phyloP scores from a whole-genome alignment of 192 early-diverging fungal genomes.

The Coemansia sp. region DNA sequence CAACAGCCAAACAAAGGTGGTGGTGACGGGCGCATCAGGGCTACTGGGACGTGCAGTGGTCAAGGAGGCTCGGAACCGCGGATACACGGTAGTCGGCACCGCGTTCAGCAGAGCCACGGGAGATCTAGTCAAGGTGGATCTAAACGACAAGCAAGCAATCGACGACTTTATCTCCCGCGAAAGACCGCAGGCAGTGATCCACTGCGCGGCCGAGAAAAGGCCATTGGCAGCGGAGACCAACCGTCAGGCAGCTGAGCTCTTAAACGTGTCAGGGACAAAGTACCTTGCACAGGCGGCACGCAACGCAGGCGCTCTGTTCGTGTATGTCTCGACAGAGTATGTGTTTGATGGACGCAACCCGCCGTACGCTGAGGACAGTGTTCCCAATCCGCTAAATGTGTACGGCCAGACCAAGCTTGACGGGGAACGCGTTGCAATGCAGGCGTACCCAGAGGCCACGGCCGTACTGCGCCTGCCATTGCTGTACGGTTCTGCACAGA shows the following conservation, averaged over 20 bases:
- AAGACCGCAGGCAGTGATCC: slow-evolving; percentile 67
- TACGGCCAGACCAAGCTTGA: slow-evolving; percentile 82
- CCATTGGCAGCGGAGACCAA: slow-evolving; percentile 79
- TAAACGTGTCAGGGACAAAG: slow-evolving; percentile 70
- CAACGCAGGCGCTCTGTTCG: slow-evolving; percentile 57
- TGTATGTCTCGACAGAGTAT: slow-evolving; percentile 90
- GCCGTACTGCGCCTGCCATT: slow-evolving; percentile 80
- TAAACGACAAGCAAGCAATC: slow-evolving; percentile 60
- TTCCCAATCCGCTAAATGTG: slow-evolving; percentile 77
- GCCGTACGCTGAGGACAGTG: slow-evolving; percentile 70
- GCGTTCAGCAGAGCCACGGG: slow-evolving; percentile 63
- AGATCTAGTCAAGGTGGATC: slow-evolving; percentile 66
- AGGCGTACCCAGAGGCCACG: slow-evolving; percentile 54
- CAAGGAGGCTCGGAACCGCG: slow-evolving; percentile 56
- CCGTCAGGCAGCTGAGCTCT: slow-evolving; percentile 57
- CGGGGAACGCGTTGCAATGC: slow-evolving; percentile 68
- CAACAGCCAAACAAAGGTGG: slow-evolving; percentile 56
- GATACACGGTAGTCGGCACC: slow-evolving; percentile 68
- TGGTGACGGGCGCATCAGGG: slow-evolving; percentile 81
- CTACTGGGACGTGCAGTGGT: slow-evolving; percentile 77
- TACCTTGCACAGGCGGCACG: slow-evolving; percentile 59
- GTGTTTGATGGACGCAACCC: slow-evolving; percentile 88
- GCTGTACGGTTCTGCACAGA: slow-evolving; percentile 76
- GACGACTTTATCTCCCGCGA: slow-evolving; percentile 56
- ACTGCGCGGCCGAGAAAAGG: slow-evolving; percentile 84